Evolutionary conservation across 176 grass and related monocot species (phyloP), one percentile per base, ranked within the genome.

Genomic region (Eragrostis nindensis): DNA sequence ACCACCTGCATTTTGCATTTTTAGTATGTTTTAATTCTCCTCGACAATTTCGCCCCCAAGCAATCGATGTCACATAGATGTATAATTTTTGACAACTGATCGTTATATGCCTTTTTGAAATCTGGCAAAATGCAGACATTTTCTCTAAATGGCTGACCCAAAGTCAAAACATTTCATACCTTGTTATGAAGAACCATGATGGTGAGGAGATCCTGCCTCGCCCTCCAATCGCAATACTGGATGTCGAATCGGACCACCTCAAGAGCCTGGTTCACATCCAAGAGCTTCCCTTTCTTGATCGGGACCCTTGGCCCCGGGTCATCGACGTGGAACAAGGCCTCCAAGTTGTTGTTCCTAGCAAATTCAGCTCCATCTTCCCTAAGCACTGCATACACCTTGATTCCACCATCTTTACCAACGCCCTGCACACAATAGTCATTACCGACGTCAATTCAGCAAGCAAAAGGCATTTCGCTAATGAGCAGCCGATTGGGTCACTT

Each of bases 111-210:
- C 7, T 27, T 27, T 19, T 7, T 47, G 11, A 71, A 85, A 66
- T 70, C 76, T 22, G 38, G 36, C n/a, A n/a, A 41, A 43, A 12
- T 16, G 26, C 44, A 60, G 11, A 70, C 21, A 2, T 38, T 41
- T 73, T 69, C 8, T 53, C 50, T 62, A 32, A 60, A 26, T 22
- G 13, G 17, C 29, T 7, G 21, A 47, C 4, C 13, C 22, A 14
- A 56, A 26, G 16, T 2, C 11, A 47, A 56, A 24, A 13, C 11
- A 49, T 12, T 71, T 9, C 12, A 0, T 56, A 98, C 95, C 93
- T 99, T 95, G 82, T 91, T 82, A 74, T 99, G 96, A 43, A 99
- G 96, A 53, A 91, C 78, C 92, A 99, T 91, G 79, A 99, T 99
- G 27, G 85, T 88, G 22, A 99, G 84, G 57, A 99, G 88, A 83